Conservation (phyloP, 2,329 filamentous ascomycete species). For the Teratosphaeria viscida region DNA sequence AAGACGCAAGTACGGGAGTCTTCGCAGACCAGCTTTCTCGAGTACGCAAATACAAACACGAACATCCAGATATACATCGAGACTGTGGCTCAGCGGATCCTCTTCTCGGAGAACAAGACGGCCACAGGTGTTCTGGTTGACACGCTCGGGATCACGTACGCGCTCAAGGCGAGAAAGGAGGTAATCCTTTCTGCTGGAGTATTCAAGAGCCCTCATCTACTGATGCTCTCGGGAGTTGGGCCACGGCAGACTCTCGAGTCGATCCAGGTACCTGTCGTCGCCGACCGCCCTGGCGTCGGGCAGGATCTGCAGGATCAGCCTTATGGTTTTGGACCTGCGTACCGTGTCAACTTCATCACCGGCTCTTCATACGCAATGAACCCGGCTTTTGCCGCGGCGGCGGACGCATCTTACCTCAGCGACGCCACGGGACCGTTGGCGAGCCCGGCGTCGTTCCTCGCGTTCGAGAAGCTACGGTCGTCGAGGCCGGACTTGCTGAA, state of each 20-base stretch:
- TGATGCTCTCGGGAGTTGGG: constrained; percentile 54
- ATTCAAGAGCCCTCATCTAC: constrained; percentile 54
- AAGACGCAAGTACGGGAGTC: constrained; percentile 10
- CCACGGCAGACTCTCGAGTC: constrained; percentile 41
- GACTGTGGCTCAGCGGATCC: constrained; percentile 23
- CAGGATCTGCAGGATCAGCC: constrained; percentile 52
- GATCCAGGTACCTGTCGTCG: constrained; percentile 43
- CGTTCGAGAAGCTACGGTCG: constrained; percentile 20
- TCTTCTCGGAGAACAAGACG: constrained; percentile 21
- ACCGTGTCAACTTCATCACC: constrained; percentile 39
- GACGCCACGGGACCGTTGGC: constrained; percentile 33
- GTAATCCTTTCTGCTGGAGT: constrained; percentile 43
- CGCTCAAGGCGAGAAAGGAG: constrained; percentile 32
- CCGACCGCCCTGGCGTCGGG: constrained; percentile 51
- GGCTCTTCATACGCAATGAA: constrained; percentile 35
- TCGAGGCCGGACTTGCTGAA: constrained; percentile 25
- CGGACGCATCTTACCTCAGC: constrained; percentile 26
- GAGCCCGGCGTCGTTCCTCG: constrained; percentile 45
- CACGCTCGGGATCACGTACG: constrained; percentile 9
- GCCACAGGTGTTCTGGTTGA: constrained; percentile 20
- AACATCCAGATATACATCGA: constrained; percentile 25
- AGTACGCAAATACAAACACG: constrained; percentile 12
- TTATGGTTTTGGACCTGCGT: constrained; percentile 12
- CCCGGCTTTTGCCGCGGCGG: constrained; percentile 14
- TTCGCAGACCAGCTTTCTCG: constrained; percentile 21